Evolutionary conservation across 345 rosid genomes (phyloP).

Genomic region (Hevea brasiliensis): DNA sequence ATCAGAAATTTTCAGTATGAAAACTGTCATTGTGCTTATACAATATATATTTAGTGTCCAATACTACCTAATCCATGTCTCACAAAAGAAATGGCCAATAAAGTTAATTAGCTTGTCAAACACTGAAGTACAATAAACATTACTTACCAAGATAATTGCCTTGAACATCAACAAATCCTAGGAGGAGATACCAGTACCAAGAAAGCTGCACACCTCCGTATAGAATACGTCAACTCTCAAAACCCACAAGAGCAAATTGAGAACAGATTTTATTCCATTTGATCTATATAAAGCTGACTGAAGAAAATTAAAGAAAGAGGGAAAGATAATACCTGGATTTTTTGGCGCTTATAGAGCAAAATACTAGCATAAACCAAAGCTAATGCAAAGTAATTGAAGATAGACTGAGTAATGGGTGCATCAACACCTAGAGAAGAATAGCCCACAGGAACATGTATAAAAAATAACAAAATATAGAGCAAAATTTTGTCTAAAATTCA

Average conservation of each 20-base stretch:
- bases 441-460: neutral
- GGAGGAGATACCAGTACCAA: conserved; percentile 65
- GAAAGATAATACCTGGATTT: conserved; percentile 28
- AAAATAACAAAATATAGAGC: neutral
- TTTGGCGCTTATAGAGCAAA: conserved; percentile 43
- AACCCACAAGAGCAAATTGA: neutral
- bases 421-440: conserved; percentile 45
- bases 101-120: neutral
- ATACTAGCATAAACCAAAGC: conserved; percentile 52
- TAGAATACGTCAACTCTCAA: neutral
- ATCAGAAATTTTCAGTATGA: neutral
- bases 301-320: neutral
- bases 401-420: conserved; percentile 54
- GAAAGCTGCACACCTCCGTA: conserved; percentile 36
- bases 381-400: conserved; percentile 40
- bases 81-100: neutral
- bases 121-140: neutral
- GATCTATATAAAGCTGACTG: no score
- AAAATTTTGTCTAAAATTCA: neutral
- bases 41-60: no score
- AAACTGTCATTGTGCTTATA: no score
- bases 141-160: conserved; percentile 59
- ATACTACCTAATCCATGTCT: no score
- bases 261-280: neutral
- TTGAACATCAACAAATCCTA: conserved; percentile 61